Base-by-base conservation (phyloP, 2,329 filamentous ascomycete genomes). In the Nothophaeocryptopus gaeumannii region DNA sequence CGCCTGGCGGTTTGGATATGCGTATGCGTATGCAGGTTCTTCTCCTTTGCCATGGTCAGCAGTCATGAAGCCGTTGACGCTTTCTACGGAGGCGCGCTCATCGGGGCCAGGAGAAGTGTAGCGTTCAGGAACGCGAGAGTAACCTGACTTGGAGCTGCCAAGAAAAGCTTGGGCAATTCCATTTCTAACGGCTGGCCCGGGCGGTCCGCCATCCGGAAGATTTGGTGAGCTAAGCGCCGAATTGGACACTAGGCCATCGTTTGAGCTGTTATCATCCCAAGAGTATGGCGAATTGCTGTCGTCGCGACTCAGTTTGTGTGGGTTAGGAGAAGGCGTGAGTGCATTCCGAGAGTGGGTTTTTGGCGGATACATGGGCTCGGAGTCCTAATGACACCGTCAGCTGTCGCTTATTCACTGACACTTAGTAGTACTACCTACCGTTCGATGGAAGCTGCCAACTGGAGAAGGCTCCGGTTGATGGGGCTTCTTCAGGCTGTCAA, bases 311-410 rank as follows among this genome's bases (percentile, higher is more conserved):
- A 48, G 34, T 16, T 55, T 51, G 13, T 50, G 39, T 12, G 47
- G 53, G 36, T 58, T 59, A 10, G 59, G 63, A 5, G 65, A 65
- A 29, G 62, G 60, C 5, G 60, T 59, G 14, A 63, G 55, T 9
- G 53, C 56, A 36, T 60, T 54, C 41, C 66, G 58, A n/a, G 64
- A 65, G 12, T 61, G 58, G 38, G 65, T 59, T 52, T 59, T 56
- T 20, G 65, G 65, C 39, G 66, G 66, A 33, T 59, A 68, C 51
- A 61, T 55, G 12, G 66, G 66, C 51, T 67, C 60, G 7, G 61
- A 59, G 20, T 67, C 65, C 61, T 67, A 58, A 40, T 36, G 7
- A 26, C 3, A 26, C 3, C 7, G 20, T 26, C 20, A 26, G 20
- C 20, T 26, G 20, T 26, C 20, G 20, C 20, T 7, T 7, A 7